These are phyloP conservation scores for Protoeuglena noctilucae DNA, from an alignment of 139 green algal species.

Conservation along the genomic window DNA sequence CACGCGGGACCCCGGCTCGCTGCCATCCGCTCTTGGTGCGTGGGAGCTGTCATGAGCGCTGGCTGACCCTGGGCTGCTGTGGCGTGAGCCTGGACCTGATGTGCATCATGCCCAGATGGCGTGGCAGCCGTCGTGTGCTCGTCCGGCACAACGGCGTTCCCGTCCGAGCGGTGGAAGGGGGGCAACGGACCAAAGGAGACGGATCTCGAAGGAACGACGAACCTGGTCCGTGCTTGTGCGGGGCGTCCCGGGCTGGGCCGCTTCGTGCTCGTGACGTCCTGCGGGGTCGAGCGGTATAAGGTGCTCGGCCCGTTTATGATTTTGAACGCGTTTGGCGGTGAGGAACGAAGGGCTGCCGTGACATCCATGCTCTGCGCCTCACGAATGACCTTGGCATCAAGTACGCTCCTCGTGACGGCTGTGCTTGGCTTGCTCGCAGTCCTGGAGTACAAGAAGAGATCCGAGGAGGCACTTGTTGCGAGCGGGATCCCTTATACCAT, in stretches of 20 bases:
- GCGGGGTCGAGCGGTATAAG: slow-evolving; percentile 59
- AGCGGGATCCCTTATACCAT: slow-evolving; percentile 81
- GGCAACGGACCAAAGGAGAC: slow-evolving; percentile 64
- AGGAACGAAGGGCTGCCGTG: no score
- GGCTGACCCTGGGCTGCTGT: slow-evolving; percentile 1
- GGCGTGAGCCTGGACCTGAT: background rate
- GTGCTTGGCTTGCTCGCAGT: slow-evolving; percentile 34
- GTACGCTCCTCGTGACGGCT: background rate
- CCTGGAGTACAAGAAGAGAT: slow-evolving; percentile 72
- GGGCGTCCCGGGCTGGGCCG: slow-evolving; percentile 21
- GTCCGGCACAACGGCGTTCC: slow-evolving; percentile 80
- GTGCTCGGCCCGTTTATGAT: slow-evolving; percentile 54
- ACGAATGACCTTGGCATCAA: background rate
- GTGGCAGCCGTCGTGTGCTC: slow-evolving; percentile 46
- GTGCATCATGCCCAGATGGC: slow-evolving; percentile 25
- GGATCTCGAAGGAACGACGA: slow-evolving; percentile 46
- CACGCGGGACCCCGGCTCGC: slow-evolving; percentile 13
- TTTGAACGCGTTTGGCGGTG: slow-evolving; percentile 85
- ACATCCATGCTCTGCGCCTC: no score
- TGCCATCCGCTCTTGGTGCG: slow-evolving; percentile 10
- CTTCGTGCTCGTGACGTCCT: slow-evolving; percentile 70
- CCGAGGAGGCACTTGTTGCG: slow-evolving; percentile 42
- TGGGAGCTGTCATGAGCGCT: no score
- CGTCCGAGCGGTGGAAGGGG: slow-evolving; percentile 35
- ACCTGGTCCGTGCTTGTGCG: slow-evolving; percentile 46